Evolutionary conservation across 768 basidiomycete genomes (phyloP).

Genomic region (Lactarius psammicola): DNA sequence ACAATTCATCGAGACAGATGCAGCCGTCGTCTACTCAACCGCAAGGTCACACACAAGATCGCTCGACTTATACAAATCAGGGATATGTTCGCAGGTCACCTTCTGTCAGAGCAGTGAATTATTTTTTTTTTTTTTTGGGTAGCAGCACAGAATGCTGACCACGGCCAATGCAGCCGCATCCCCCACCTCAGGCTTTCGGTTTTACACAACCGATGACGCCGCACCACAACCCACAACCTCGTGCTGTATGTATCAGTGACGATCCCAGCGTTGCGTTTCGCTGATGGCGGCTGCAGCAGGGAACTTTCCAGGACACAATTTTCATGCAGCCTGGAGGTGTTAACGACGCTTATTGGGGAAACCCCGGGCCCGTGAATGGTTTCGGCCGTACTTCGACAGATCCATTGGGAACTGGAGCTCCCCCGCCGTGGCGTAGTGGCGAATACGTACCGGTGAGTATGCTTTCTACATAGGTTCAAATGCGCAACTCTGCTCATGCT

Average conservation of each 20-base stretch:
- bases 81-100: background rate
- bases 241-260: background rate
- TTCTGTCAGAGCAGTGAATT: background rate
- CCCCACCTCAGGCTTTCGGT: background rate
- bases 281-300: background rate
- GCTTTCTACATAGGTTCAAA: too few relatives aligned
- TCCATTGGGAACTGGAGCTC: too few relatives aligned
- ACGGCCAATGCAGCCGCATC: background rate
- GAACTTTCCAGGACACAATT: too few relatives aligned
- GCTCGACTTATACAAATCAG: background rate
- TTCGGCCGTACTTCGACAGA: too few relatives aligned
- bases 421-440: too few relatives aligned
- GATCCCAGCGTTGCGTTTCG: background rate
- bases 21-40: background rate
- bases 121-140: background rate
- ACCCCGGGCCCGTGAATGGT: too few relatives aligned
- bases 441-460: too few relatives aligned
- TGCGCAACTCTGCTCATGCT: slow-evolving; percentile 1
- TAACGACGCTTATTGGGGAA: too few relatives aligned
- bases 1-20: background rate
- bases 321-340: too few relatives aligned
- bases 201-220: background rate
- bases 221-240: background rate
- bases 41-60: too few relatives aligned
- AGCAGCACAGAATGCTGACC: background rate